Evolutionary conservation across 768 basidiomycete species (phyloP), one percentile per base, ranked within the genome.

Genomic region (Lyophyllum atratum): DNA sequence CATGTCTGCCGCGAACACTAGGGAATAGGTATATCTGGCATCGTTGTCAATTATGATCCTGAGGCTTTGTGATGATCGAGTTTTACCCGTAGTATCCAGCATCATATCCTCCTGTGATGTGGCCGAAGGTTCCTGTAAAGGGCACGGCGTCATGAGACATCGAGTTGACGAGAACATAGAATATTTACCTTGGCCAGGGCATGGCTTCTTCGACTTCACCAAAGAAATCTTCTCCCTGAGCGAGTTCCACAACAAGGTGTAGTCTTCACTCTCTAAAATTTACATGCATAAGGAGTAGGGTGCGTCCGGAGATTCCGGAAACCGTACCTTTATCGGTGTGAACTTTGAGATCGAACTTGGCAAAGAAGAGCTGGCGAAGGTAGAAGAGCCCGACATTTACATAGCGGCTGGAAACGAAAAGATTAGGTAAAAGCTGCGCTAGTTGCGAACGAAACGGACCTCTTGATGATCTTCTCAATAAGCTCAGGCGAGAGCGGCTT

Each of bases 321-420:
- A 6, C 62, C 72, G 37, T 39, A 85, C 89, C 80, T 76, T 86
- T 78, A 61, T 85, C 83, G 1, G 84, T 87, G 70, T 90, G 90
- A 8, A 91, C 84, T 65, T 85, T 83, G 64, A 90, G 79, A 69
- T 92, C 90, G 61, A 85, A 91, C 63, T 84, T 85, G 58, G 86
- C 91, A 64, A 92, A 92, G 80, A 93, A 94, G 6, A 94, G 74
- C 67, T 95, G 93, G 25, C 90, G 85, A 11, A 92, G 80, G 71
- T 89, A 90, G 71, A 85, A 90, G 29, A 95, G 72, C 9, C 93
- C 93, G 39, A 90, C 82, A 55, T 93, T 92, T 58, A 90, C 87
- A 58, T 92, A 92, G 59, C 86, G 85, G 60, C 85, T 86, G 54
- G 52, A 14, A 21, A 54, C 42, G 33, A 12, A 37, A 14, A 22